Conservation (phyloP, 805 yeast species). For the Blastobotrys attinorum region DNA sequence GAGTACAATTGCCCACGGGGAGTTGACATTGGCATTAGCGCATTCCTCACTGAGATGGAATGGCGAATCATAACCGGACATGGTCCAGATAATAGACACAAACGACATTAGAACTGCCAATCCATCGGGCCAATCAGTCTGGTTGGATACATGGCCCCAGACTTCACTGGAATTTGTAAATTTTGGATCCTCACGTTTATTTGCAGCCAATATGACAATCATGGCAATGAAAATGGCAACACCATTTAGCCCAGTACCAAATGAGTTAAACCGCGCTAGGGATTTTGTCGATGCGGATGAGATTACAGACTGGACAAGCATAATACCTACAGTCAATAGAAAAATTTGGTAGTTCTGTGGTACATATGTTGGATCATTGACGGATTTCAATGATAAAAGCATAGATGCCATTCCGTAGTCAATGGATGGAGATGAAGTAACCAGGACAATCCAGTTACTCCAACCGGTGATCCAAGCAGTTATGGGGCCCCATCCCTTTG, state of each 20-base stretch:
- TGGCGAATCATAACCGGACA: conserved; percentile 65
- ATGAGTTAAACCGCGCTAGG: conserved; percentile 51
- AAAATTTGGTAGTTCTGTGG: conserved; percentile 48
- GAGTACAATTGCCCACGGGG: conserved; percentile 57
- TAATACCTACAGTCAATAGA: conserved; percentile 59
- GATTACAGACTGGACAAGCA: conserved; percentile 42
- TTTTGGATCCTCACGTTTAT: conserved; percentile 27
- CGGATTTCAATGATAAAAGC: conserved; percentile 29
- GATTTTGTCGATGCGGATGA: conserved; percentile 51
- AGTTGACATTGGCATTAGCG: conserved; percentile 50
- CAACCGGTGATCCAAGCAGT: conserved; percentile 59
- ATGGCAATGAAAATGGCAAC: conserved; percentile 43
- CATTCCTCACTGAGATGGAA: conserved; percentile 72
- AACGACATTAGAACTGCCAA: conserved; percentile 48
- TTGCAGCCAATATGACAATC: conserved; percentile 16
- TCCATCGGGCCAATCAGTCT: conserved; percentile 50
- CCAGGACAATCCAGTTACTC: conserved; percentile 57
- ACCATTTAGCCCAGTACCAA: conserved; percentile 49
- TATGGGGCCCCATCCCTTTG: conserved; percentile 44
- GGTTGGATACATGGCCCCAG: conserved; percentile 42
- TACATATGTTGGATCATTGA: conserved; percentile 48
- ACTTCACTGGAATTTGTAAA: conserved; percentile 43
- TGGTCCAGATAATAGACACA: conserved; percentile 70
- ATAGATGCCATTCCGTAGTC: conserved; percentile 66
- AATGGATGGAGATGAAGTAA: conserved; percentile 57